Base-by-base conservation (phyloP, 305 asterid genomes). In the Fraxinus paxiana region DNA sequence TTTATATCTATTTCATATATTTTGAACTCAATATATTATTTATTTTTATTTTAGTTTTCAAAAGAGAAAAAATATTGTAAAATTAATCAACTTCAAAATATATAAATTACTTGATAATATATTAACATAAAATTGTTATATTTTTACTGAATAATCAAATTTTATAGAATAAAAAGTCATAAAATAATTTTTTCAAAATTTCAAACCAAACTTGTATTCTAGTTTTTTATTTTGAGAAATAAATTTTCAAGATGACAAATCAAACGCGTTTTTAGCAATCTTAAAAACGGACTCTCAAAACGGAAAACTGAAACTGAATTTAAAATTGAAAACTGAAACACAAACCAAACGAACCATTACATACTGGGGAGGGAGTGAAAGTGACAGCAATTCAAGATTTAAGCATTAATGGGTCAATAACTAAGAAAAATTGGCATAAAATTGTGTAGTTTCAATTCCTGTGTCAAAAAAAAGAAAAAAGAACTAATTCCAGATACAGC, bases 401-500 rank as follows among this genome's bases (percentile, higher is more conserved):
- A 13, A 28, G 74, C 33, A 69, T 28, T 13, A 30, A 4, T 69
- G 20, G 74, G 74, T 13, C 35, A 30, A 30, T 28, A 15, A 67
- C 20, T 28, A 69, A 69, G 74, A 20, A 69, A 13, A 3, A 28
- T 4, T 30, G 41, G 35, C 74, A 69, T 4, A 30, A 6, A 69
- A 10, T 1, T 67, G 12, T 67, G 35, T 67, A 28, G 18, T 28
- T 65, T 67, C 20, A 30, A 28, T 63, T 22, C 34, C 72, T 28
- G 69, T 59, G 13, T 56, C 30, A 1, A 18, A 17, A 18, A 17
- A 59, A 20, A 51, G 0, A 17, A 59, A 56, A 56, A 67, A 65
- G 30, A 82, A 34, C 31, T 73, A 77, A 76, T 67, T 61, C 75
- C 76, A 83, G 61, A 80, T 26, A 73, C 13, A 76, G 33, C 73